Base-by-base conservation (phyloP, 2,329 filamentous ascomycete genomes). In the Cryphonectria radicalis region DNA sequence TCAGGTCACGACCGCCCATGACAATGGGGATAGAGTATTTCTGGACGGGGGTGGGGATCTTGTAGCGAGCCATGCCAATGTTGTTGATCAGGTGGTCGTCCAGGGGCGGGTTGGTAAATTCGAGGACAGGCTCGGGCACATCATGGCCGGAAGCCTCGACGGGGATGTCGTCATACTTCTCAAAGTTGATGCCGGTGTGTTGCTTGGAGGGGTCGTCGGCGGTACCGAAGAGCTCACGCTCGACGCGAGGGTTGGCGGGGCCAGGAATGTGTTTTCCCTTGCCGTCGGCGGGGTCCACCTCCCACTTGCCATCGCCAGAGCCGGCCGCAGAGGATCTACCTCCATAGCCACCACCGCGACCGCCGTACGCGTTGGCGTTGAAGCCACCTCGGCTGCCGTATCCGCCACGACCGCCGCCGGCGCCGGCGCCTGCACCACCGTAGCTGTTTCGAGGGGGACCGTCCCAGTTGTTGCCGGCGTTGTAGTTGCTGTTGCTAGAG, bases 11-110 rank as follows among this genome's bases (percentile, higher is more conserved):
- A 75, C 96, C 96, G 77, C 91, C 92, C 93, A 97, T 97, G 81
- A 99, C 96, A 79, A 99, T 99, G 76, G 96, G 96, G 71, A 99
- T 97, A 4, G 96, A 98, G 87, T 99, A 98, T 84, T 99, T 99
- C 85, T 99, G 96, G 68, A 99, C 96, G 37, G 96, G 96, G 1
- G 96, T 99, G 69, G 96, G 96, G 63, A 95, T 91, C 83, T 95
- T 95, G 90, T 99, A 99, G 79, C 92, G 93, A 74, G 96, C 93
- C 69, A 98, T 88, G 81, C 93, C 91, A 80, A 99, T 98, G 89
- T 98, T 99, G 83, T 85, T 86, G 79, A 98, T 87, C 64, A 99
- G 87, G 80, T 98, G 96, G 81, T 97, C 93, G 80, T 99, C 96
- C 76, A 99, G 89, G 78, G 96, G 96, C 76, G 96, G 96, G 84